Percentiles rank a stretch among this genome's conserved stretches.
These are phyloP conservation scores for Trametes coccinea DNA, from an alignment of 768 basidiomycete species.

Conservation along the genomic window DNA sequence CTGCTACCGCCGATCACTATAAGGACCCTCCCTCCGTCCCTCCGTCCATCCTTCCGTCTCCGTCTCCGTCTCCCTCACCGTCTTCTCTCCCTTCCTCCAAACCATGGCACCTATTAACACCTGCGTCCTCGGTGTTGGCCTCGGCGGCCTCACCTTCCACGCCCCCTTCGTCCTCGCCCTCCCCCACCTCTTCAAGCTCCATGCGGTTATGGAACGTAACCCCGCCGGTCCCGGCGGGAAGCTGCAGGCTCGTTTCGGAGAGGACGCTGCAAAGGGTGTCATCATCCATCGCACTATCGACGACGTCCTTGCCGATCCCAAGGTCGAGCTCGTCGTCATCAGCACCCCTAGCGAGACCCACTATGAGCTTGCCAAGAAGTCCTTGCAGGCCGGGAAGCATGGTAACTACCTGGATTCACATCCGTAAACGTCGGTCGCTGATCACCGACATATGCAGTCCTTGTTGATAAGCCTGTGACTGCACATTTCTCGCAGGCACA, in stretches of 20 bases:
- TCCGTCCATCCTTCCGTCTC: background rate
- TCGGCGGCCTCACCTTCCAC: slow-evolving; percentile 79
- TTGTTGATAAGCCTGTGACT: slow-evolving; percentile 80
- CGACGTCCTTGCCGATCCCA: slow-evolving; percentile 57
- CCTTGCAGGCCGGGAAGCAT: slow-evolving; percentile 70
- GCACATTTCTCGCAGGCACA: slow-evolving; percentile 57
- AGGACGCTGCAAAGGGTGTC: slow-evolving; percentile 40
- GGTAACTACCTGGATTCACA: slow-evolving; percentile 40
- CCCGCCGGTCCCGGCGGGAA: slow-evolving; percentile 61
- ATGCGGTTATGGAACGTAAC: slow-evolving; percentile 75
- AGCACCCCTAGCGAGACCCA: slow-evolving; percentile 78
- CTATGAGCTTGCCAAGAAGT: slow-evolving; percentile 63
- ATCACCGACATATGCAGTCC: slow-evolving; percentile 43
- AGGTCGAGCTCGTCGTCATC: slow-evolving; percentile 69
- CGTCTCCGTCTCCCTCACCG: background rate
- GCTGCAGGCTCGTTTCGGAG: slow-evolving; percentile 64
- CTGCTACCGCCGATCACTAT: background rate
- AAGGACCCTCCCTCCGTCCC: background rate
- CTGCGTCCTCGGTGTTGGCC: slow-evolving; percentile 76
- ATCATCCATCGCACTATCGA: slow-evolving; percentile 63
- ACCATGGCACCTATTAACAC: slow-evolving; percentile 53
- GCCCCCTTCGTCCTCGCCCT: slow-evolving; percentile 75
- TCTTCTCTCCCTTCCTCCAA: background rate
- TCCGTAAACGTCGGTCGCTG: background rate
- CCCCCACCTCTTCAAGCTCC: slow-evolving; percentile 66